Percentiles rank a stretch among this genome's conserved stretches.
These are phyloP conservation scores for Thermomucor indicae-seudaticae DNA, from an alignment of 371 early-diverging fungal species.

Conservation along the genomic window DNA sequence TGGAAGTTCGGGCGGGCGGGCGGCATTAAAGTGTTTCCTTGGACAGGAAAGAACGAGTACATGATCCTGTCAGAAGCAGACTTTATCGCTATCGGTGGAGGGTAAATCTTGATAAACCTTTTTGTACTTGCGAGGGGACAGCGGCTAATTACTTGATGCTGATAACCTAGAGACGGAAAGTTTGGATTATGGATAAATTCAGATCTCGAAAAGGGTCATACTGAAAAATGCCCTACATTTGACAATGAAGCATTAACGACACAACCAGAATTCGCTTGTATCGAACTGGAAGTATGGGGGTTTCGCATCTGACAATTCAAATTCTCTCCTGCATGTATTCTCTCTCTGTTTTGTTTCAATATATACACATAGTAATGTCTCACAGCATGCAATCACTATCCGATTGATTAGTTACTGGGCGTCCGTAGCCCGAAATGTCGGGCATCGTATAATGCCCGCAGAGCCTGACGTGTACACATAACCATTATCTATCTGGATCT, in stretches of 20 bases:
- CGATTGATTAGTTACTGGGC: too few relatives aligned
- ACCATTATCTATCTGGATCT: constrained; percentile 30
- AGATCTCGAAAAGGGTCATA: constrained; percentile 82
- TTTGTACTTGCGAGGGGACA: not conserved
- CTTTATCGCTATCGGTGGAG: constrained; percentile 91
- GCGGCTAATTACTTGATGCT: not conserved
- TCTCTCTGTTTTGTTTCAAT: too few relatives aligned
- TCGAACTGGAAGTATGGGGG: constrained; percentile 41
- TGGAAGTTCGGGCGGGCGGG: constrained; percentile 43
- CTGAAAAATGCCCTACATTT: constrained; percentile 81
- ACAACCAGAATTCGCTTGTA: constrained; percentile 30
- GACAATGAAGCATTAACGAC: constrained; percentile 70
- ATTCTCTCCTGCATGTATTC: too few relatives aligned
- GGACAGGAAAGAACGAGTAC: constrained; percentile 90
- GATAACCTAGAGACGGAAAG: constrained; percentile 58
- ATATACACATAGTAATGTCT: too few relatives aligned
- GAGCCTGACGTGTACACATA: constrained; percentile 43
- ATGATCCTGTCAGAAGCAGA: constrained; percentile 78
- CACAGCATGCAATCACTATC: too few relatives aligned
- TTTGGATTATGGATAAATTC: constrained; percentile 91
- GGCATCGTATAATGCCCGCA: constrained; percentile 37
- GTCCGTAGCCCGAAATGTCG: too few relatives aligned
- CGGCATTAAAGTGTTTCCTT: constrained; percentile 62
- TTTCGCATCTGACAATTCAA: constrained; percentile 20
- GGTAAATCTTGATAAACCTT: constrained; percentile 39